Base-by-base conservation (phyloP, 768 basidiomycete species). In the Mycena sanguinolenta region DNA sequence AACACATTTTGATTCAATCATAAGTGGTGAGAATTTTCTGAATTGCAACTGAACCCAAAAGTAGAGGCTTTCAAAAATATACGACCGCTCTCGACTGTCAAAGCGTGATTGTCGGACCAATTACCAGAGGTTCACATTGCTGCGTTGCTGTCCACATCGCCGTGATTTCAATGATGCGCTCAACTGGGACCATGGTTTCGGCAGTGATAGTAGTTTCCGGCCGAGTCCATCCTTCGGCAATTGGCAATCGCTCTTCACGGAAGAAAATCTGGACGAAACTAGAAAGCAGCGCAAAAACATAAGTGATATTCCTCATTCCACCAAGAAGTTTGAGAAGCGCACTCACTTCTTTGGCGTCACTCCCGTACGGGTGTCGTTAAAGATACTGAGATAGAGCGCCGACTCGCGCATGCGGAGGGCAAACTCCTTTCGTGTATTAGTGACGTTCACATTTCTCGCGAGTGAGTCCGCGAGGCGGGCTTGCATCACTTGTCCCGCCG, bases 211-310 rank as follows among this genome's bases (percentile, higher is more conserved):
- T 8, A 9, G 52, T 32, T 10, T 27, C 34, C 1, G 72, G 44
- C 23, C 53, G 30, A 44, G 52, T 71, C 72, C 72, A 73, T 8
- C 72, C 72, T 34, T 73, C 72, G 16, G 54, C 65, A 39, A 73
- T 60, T 0, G 72, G 72, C 27, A 73, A 61, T 16, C 72, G 69
- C 50, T 73, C 72, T 52, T 73, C 69, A 7, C 72, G 58, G 72
- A 73, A 73, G 61, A 73, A 70, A 46, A 68, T 71, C n/a, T 73
- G 36, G 13, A 73, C 72, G 28, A 71, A 42, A 30, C 28, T 30
- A 12, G 28, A n/a, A 8, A 4, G 34, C 10, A 49, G 42, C 13
- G 17, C 19, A 32, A 4, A 36, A 13, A 7, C 4, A 39, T 28
- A 13, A 42, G 19, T 42, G 19, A 6, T 6, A n/a, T n/a, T n/a